Conservation (phyloP, 345 rosid species). For the Raphanus raphanistrum region DNA sequence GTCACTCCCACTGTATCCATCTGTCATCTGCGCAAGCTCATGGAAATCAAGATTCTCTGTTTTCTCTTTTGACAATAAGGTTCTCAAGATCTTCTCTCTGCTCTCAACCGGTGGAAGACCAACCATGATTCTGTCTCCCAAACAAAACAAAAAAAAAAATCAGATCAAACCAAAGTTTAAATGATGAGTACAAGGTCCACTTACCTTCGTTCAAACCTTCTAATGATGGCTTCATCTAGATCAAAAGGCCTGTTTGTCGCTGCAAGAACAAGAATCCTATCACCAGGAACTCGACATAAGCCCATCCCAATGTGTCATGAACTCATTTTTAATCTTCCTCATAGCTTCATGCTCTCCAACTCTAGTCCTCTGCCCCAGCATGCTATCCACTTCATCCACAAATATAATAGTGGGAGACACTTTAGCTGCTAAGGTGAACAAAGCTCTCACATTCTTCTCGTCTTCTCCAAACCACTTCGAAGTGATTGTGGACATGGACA, state of each 20-base stretch:
- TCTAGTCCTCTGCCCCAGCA: constrained; percentile 97
- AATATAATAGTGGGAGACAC: constrained; percentile 97
- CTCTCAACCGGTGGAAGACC: constrained; percentile 82
- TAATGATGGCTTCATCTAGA: constrained; percentile 98
- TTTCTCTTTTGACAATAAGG: constrained; percentile 81
- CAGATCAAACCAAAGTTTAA: neutral
- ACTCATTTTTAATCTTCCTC: constrained; percentile 96
- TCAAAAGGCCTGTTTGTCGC: constrained; percentile 99
- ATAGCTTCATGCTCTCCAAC: constrained; percentile 99
- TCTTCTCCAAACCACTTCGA: constrained; percentile 99
- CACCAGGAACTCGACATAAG: constrained; percentile 77
- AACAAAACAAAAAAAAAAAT: neutral
- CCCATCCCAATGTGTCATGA: constrained; percentile 99
- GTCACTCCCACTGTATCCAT: constrained; percentile 95
- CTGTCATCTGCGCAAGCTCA: constrained; percentile 90
- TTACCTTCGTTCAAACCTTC: constrained; percentile 97
- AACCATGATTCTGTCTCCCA: constrained; percentile 79
- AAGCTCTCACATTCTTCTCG: constrained; percentile 92
- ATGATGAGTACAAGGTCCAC: neutral
- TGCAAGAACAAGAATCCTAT: constrained; percentile 93
- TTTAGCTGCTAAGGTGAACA: constrained; percentile 90
- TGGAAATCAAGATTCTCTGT: constrained; percentile 74
- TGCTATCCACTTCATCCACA: constrained; percentile 98
- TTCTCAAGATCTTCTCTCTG: constrained; percentile 89
- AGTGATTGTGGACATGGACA: constrained; percentile 98